Conservation (phyloP, 2,329 filamentous ascomycete species). For the Xylaria sp. region DNA sequence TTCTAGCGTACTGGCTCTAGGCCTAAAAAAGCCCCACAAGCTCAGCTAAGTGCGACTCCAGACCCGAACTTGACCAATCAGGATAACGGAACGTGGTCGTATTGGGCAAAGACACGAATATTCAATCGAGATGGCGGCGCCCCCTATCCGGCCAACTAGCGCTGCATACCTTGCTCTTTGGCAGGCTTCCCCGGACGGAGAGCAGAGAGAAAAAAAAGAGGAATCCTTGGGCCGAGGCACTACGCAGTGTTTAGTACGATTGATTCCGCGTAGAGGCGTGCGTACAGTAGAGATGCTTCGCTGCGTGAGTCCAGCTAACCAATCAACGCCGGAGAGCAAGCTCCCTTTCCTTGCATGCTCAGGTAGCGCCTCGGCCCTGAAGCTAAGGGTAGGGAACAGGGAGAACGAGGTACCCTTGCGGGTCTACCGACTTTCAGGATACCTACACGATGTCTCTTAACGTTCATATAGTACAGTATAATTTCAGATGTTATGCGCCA, state of each 20-base stretch:
- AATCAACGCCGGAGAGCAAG: constrained; percentile 11
- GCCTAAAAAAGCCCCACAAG: background rate
- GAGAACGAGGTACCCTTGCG: constrained; percentile 16
- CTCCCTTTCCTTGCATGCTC: constrained; percentile 3
- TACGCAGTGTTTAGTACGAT: background rate
- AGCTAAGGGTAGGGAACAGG: background rate
- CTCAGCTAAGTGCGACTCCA: background rate
- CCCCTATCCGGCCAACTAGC: constrained; percentile 18
- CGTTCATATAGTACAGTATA: constrained; percentile 28
- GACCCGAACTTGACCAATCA: constrained; percentile 20
- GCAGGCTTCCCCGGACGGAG: constrained; percentile 35
- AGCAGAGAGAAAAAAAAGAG: background rate
- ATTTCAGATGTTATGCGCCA: constrained; percentile 22
- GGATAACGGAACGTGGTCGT: constrained; percentile 29
- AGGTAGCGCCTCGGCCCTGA: constrained; percentile 19
- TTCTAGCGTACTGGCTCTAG: background rate
- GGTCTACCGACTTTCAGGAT: constrained; percentile 11
- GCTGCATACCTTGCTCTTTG: constrained; percentile 16
- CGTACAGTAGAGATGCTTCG: background rate
- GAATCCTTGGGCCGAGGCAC: constrained; percentile 8
- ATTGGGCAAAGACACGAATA: constrained; percentile 37
- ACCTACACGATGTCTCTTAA: constrained; percentile 1
- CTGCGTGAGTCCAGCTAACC: background rate
- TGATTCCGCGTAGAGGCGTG: background rate
- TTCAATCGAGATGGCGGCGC: constrained; percentile 28